These are phyloP conservation scores for Sphenostylis stenocarpa DNA, from an alignment of 306 rosid genomes.

Conservation along the genomic window DNA sequence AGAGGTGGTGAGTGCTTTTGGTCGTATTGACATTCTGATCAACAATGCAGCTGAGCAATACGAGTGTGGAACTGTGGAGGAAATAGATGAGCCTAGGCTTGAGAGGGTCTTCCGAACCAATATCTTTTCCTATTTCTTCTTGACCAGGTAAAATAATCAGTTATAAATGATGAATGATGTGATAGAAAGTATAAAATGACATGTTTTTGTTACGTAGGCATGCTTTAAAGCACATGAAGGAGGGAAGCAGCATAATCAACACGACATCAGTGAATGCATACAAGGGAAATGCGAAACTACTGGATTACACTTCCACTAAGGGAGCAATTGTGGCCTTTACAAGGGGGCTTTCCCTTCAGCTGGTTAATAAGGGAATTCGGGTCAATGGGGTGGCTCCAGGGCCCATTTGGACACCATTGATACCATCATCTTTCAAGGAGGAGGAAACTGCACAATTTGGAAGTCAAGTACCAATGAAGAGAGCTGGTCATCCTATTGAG, in stretches of 20 bases:
- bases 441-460: slow-evolving; percentile 57
- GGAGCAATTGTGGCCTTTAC: slow-evolving; percentile 82
- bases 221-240: slow-evolving; percentile 79
- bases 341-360: slow-evolving; percentile 70
- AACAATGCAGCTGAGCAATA: slow-evolving; percentile 90
- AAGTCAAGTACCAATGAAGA: slow-evolving; percentile 61
- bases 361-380: slow-evolving; percentile 57
- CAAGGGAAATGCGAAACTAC: slow-evolving; percentile 50
- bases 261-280: slow-evolving; percentile 76
- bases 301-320: slow-evolving; percentile 72
- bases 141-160: slow-evolving; percentile 40
- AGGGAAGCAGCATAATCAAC: slow-evolving; percentile 77
- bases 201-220: slow-evolving; percentile 44
- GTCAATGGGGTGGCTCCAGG: slow-evolving; percentile 90
- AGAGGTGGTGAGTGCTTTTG: slow-evolving; percentile 57
- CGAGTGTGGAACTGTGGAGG: slow-evolving; percentile 56
- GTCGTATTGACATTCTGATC: slow-evolving; percentile 63
- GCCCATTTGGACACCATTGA: slow-evolving; percentile 83
- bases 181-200: neutral
- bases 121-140: slow-evolving; percentile 70
- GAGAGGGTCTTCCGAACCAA: slow-evolving; percentile 83
- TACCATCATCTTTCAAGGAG: slow-evolving; percentile 53
- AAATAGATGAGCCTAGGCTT: slow-evolving; percentile 73
- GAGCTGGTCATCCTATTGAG: slow-evolving; percentile 85
- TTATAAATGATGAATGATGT: neutral